phyloP scores from a whole-genome alignment of 2,329 filamentous ascomycete species.

The Hansfordia pulvinata region DNA sequence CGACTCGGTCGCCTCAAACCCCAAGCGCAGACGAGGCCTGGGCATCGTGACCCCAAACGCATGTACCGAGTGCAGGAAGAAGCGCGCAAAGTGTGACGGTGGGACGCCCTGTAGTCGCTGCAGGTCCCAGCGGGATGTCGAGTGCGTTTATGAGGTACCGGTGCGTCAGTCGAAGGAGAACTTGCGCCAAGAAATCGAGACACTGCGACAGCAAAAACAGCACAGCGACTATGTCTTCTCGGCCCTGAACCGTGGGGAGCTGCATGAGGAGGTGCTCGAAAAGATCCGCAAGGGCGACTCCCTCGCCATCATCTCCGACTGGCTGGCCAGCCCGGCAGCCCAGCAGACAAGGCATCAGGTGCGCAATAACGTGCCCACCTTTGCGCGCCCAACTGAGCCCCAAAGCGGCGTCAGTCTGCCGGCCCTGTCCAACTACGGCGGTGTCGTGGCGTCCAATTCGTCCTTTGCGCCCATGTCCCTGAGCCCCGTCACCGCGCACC shows the following conservation, averaged over 20 bases:
- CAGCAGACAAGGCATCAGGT: too few relatives aligned
- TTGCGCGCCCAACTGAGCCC: neutral
- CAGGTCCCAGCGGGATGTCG: slow-evolving; percentile 34
- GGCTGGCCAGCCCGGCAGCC: slow-evolving; percentile 30
- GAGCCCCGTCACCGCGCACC: slow-evolving; percentile 17
- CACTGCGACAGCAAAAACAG: slow-evolving; percentile 37
- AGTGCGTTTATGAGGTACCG: slow-evolving; percentile 48
- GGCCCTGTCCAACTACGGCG: slow-evolving; percentile 14
- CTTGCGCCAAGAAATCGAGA: slow-evolving; percentile 45
- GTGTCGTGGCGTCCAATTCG: slow-evolving; percentile 6
- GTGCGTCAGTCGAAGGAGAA: slow-evolving; percentile 51
- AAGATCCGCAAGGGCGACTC: slow-evolving; percentile 39
- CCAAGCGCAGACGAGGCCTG: slow-evolving; percentile 38
- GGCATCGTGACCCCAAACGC: slow-evolving; percentile 46
- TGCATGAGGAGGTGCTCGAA: slow-evolving; percentile 39
- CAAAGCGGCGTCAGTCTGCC: slow-evolving; percentile 4
- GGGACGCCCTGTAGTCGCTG: slow-evolving; percentile 41
- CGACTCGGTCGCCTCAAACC: too few relatives aligned
- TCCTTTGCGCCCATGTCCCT: slow-evolving; percentile 16
- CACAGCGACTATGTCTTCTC: slow-evolving; percentile 40
- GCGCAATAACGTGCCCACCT: neutral
- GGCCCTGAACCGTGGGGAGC: slow-evolving; percentile 34
- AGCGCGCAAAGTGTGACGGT: slow-evolving; percentile 52
- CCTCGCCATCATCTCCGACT: slow-evolving; percentile 41
- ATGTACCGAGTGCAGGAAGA: slow-evolving; percentile 48